Conservation (phyloP, 1,284 basidiomycete genomes). For the Athelia psychrophila region DNA sequence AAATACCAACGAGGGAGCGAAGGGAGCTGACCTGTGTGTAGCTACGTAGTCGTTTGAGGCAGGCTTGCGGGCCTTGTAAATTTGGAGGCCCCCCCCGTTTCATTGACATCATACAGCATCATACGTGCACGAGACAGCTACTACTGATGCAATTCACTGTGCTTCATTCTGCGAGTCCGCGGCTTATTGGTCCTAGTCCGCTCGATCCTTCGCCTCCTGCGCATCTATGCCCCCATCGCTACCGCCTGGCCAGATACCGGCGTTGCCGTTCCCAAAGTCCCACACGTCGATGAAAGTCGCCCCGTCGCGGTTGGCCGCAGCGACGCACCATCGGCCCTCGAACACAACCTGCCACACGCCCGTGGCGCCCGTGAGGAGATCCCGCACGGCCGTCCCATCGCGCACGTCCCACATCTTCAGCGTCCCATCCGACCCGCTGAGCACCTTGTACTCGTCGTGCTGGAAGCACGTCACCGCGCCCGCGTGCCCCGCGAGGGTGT, state of each 20-base stretch:
- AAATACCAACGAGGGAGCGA: no score
- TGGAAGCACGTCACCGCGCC: slow-evolving; percentile 97
- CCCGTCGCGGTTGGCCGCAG: slow-evolving; percentile 78
- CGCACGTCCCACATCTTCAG: slow-evolving; percentile 95
- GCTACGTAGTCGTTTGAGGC: no score
- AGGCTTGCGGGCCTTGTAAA: no score
- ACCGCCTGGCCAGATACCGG: slow-evolving; percentile 26
- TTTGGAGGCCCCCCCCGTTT: no score
- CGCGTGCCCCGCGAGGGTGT: slow-evolving; percentile 83
- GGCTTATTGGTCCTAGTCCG: slow-evolving; percentile 11
- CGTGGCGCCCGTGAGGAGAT: slow-evolving; percentile 83
- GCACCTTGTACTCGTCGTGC: slow-evolving; percentile 94
- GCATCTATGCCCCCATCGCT: slow-evolving; percentile 44
- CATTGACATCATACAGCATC: no score
- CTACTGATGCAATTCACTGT: no score
- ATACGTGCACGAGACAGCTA: no score
- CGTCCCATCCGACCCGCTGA: slow-evolving; percentile 90
- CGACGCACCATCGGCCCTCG: slow-evolving; percentile 88
- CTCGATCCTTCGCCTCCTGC: slow-evolving; percentile 27
- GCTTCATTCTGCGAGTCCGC: background rate
- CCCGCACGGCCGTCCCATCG: slow-evolving; percentile 80
- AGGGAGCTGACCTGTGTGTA: no score
- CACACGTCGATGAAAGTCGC: background rate
- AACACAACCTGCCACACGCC: slow-evolving; percentile 97
- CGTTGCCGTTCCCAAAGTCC: background rate